Base-by-base conservation (phyloP, 2,329 filamentous ascomycete species). In the Domatiomyces globalis region DNA sequence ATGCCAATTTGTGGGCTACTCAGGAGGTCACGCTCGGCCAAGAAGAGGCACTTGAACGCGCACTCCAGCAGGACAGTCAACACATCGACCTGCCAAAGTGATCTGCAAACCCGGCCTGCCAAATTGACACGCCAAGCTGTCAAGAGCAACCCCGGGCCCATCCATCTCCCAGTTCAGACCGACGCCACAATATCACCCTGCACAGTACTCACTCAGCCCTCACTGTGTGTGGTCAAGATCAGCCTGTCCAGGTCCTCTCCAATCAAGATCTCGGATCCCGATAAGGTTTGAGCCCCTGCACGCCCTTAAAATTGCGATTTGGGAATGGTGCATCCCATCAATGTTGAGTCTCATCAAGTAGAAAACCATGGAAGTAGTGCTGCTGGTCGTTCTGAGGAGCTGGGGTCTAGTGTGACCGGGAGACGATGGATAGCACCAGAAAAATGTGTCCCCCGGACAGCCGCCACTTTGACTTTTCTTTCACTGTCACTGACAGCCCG, bases 1-100 rank as follows among this genome's bases (percentile, higher is more conserved):
- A 96, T 66, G 81, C 85, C 5, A 84, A 94, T 67, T 72, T 96
- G 45, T 96, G 90, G 90, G 50, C 59, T 80, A 81, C 77, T 17
- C 81, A 84, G 64, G 81, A 84, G 66, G 78, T 75, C 9, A 71
- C 78, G 5, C 58, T 71, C 20, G 63, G 66, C 1, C 64, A 69
- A 51, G 67, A 67, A 50, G 54, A 58, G 45, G 63, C 64, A 29
- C 55, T 62, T n/a, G 74, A 73, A 17, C 66, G 66, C 22, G 69
- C 69, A 51, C 65, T 66, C 49, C 67, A 69, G 43, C 60, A 67
- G 48, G 64, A 61, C 17, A 47, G 52, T 2, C 49, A 54, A 43
- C 42, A 27, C n/a, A 50, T 51, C n/a, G 39, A 51, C 46, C 54
- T 51, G 48, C 18, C 48, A 15, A 48, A 45, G 18, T 45, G 44